Evolutionary conservation across 2,329 filamentous ascomycete species (phyloP).

Genomic region (Epichloe uncinata): DNA sequence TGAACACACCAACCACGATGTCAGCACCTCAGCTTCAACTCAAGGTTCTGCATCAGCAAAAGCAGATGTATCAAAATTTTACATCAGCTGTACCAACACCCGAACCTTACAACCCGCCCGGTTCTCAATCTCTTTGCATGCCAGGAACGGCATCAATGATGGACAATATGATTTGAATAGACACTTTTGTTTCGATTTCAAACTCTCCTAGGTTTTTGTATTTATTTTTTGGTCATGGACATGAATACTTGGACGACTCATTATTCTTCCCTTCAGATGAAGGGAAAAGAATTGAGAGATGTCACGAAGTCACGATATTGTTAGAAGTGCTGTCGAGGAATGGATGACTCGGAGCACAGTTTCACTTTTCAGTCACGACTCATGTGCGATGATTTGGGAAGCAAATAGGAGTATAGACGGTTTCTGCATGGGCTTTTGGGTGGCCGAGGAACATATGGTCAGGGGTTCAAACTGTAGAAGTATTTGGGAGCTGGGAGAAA

Average conservation of each 20-base stretch:
- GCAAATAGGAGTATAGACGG: not conserved
- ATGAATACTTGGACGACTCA: not conserved
- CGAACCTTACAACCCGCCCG: not conserved
- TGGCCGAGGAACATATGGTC: not conserved
- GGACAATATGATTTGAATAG: constrained; percentile 3
- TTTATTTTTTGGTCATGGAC: not conserved
- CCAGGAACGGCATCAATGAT: not conserved
- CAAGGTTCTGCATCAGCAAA: constrained; percentile 1
- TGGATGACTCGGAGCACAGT: not conserved
- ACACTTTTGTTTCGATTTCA: not conserved
- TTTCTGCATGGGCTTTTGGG: not conserved
- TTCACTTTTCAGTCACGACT: not conserved
- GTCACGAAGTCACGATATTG: constrained; percentile 1
- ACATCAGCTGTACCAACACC: not conserved
- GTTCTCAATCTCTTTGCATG: not conserved
- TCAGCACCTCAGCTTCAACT: constrained; percentile 4
- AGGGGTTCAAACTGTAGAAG: not conserved
- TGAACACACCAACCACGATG: constrained; percentile 4
- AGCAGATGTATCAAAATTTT: constrained; percentile 1
- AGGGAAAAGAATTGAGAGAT: not conserved
- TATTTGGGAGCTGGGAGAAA: not conserved
- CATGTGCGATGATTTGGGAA: not conserved
- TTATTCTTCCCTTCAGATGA: not conserved
- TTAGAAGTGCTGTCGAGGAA: not conserved
- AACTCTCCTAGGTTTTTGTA: not conserved